A percentile compares a stretch with the other conserved stretches of the same genome.
Conservation (phyloP, 148 eudicot genomes). For the Mesembryanthemum crystallinum region DNA sequence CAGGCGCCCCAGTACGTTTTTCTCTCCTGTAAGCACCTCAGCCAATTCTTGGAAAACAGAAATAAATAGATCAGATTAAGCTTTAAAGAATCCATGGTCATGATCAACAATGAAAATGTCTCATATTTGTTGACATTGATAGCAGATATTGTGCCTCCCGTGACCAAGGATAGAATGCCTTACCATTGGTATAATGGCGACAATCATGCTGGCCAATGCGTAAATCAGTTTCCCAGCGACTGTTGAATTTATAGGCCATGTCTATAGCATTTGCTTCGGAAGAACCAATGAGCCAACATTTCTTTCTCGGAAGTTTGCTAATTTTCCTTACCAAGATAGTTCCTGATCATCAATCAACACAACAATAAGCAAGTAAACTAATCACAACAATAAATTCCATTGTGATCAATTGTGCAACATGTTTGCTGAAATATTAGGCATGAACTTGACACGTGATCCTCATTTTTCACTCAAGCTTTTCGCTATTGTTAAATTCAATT, state of each 20-base stretch:
- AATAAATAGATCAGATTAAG: slow-evolving; percentile 7
- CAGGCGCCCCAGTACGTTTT: slow-evolving; percentile 47
- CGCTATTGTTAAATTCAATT: too few relatives aligned
- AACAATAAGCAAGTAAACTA: too few relatives aligned
- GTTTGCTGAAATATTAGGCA: too few relatives aligned
- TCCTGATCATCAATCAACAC: slow-evolving; percentile 34
- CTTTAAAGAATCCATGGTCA: background rate
- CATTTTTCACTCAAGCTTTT: too few relatives aligned
- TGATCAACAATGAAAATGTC: too few relatives aligned
- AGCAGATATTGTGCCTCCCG: too few relatives aligned
- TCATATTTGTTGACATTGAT: too few relatives aligned
- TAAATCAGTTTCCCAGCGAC: slow-evolving; percentile 65
- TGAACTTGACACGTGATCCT: too few relatives aligned
- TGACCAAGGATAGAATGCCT: background rate
- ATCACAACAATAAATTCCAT: too few relatives aligned
- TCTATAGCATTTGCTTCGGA: slow-evolving; percentile 44
- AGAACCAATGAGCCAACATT: slow-evolving; percentile 70
- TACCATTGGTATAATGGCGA: slow-evolving; percentile 81
- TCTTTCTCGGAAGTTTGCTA: slow-evolving; percentile 52
- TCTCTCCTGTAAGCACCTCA: slow-evolving; percentile 62
- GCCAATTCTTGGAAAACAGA: slow-evolving; percentile 54
- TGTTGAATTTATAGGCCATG: slow-evolving; percentile 54
- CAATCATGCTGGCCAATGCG: slow-evolving; percentile 70
- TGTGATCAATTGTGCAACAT: too few relatives aligned
- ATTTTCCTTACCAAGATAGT: slow-evolving; percentile 50